phyloP scores from a whole-genome alignment of 192 early-diverging fungal species.

The Dissophora ornata region DNA sequence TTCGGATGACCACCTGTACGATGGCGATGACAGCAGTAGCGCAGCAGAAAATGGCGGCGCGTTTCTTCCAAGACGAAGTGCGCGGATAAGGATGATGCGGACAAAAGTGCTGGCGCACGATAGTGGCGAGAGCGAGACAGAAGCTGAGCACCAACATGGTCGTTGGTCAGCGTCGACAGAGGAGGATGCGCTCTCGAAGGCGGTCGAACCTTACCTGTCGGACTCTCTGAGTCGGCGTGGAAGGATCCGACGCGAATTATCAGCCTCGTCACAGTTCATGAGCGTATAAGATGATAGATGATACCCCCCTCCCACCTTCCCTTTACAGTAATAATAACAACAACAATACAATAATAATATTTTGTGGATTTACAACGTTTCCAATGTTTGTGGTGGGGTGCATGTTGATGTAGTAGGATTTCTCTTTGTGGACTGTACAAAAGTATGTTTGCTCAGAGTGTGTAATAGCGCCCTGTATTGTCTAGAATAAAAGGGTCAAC shows the following conservation, averaged over 20 bases:
- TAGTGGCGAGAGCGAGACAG: background rate
- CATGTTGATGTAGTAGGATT: too few species aligned
- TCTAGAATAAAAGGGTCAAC: too few species aligned
- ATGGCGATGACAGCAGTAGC: conserved; percentile 10
- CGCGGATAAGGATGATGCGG: conserved; percentile 13
- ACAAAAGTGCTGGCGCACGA: too few species aligned
- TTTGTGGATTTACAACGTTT: too few species aligned
- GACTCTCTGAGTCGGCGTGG: conserved; percentile 45
- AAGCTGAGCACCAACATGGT: background rate
- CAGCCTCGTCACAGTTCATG: conserved; percentile 24
- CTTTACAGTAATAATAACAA: background rate
- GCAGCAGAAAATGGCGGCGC: conserved; percentile 1
- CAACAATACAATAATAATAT: background rate
- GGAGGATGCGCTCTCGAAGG: conserved; percentile 44
- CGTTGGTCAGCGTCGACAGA: conserved; percentile 6
- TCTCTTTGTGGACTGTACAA: too few species aligned
- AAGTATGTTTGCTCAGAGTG: too few species aligned
- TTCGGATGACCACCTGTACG: background rate
- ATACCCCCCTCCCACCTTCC: background rate
- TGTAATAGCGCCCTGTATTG: too few species aligned
- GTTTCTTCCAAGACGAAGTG: conserved; percentile 9
- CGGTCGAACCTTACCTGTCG: conserved; percentile 45
- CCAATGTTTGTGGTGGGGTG: too few species aligned
- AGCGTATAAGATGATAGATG: background rate
- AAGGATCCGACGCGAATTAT: conserved; percentile 18